Conservation (phyloP, 345 rosid species). For the Eucalyptus cloeziana region DNA sequence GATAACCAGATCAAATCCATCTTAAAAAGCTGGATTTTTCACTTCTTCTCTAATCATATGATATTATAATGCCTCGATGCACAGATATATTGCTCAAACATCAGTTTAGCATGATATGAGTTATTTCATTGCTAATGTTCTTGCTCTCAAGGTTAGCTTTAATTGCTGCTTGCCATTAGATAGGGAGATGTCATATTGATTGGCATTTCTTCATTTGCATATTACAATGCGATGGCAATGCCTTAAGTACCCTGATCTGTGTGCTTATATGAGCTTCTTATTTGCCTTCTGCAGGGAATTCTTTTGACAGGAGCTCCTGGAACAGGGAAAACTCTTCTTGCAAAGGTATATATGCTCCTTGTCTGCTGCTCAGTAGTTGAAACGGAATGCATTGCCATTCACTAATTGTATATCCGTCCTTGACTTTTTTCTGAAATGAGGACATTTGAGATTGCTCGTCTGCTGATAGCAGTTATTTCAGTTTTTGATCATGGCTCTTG, state of each 20-base stretch:
- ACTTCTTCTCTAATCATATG: neutral
- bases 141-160: neutral
- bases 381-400: neutral
- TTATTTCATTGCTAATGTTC: neutral
- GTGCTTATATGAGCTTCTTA: neutral
- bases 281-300: constrained; percentile 61
- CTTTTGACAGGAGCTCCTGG: constrained; percentile 99
- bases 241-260: neutral
- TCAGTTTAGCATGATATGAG: neutral
- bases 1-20: neutral
- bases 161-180: neutral
- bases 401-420: neutral
- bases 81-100: neutral
- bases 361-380: neutral
- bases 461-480: neutral
- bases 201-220: neutral
- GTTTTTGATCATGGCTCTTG: neutral
- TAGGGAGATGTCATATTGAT: neutral
- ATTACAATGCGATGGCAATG: neutral
- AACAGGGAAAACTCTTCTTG: constrained; percentile 96
- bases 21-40: neutral
- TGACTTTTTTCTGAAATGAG: neutral
- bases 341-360: constrained; percentile 54
- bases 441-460: neutral
- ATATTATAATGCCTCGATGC: neutral